phyloP scores from a whole-genome alignment of 1,139 yeast genomes.

The Kurtzmaniella quercitrusa region DNA sequence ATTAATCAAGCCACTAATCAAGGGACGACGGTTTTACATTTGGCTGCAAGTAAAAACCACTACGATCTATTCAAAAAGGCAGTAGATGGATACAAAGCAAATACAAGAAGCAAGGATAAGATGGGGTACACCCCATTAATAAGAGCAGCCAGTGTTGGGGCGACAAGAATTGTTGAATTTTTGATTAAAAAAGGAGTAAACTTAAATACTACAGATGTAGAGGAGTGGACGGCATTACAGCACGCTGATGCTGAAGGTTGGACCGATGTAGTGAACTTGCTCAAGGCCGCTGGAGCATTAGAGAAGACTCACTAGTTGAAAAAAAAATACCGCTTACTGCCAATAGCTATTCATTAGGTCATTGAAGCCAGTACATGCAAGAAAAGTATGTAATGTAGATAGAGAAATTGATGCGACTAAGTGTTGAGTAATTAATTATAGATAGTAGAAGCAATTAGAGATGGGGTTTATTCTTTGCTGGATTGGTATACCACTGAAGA shows the following conservation, averaged over 20 bases:
- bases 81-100: constrained; percentile 50
- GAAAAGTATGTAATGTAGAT: too few species aligned
- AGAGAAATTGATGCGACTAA: too few species aligned
- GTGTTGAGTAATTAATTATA: too few species aligned
- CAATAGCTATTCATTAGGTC: too few species aligned
- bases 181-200: constrained; percentile 57
- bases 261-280: constrained; percentile 64
- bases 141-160: constrained; percentile 82
- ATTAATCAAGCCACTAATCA: constrained; percentile 50
- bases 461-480: too few species aligned
- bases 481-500: too few species aligned
- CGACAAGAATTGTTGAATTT: constrained; percentile 46
- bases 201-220: constrained; percentile 60
- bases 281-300: constrained; percentile 17
- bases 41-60: constrained; percentile 71
- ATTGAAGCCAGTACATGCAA: too few species aligned
- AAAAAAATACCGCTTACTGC: too few species aligned
- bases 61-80: constrained; percentile 48
- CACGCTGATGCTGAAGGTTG: constrained; percentile 93
- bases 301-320: too few species aligned
- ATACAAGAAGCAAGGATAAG: constrained; percentile 62
- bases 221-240: constrained; percentile 85
- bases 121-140: constrained; percentile 67
- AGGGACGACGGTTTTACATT: constrained; percentile 74
- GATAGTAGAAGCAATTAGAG: too few species aligned